Evolutionary conservation across 1,139 yeast genomes (phyloP), one percentile per base, ranked within the genome.

Genomic region (Saccharomyces hybrid): DNA sequence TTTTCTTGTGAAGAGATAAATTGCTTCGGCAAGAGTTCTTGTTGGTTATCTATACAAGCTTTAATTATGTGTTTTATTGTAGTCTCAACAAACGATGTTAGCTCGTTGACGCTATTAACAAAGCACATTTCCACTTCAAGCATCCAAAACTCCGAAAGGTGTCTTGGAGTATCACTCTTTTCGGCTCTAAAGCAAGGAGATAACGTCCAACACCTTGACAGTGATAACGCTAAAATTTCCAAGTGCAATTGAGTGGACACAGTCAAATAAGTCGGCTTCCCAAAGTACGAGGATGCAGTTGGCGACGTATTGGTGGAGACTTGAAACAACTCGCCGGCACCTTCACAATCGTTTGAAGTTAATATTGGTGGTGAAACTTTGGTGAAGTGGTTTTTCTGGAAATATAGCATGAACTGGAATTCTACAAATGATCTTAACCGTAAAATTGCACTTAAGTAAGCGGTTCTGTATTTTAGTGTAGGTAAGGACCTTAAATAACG

Each of bases 91-190:
- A 89, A 79, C 2, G 65, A 65, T 13, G 93, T 84, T 53, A 95
- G 72, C 58, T 85, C 86, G 2, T 69, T 65, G 6, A 90, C 76
- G n/a, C 74, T 69, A 9, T 79, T 76, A 2, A 86, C 72, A 67
- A 87, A 87, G n/a, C 90, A 83, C 31, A 90, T 69, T 66, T 95
- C 99, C 0, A 91, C 96, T 70, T 95, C 99, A 3, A 93, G 73
- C 97, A 95, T 91, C 97, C 98, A 93, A 70, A 95, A 95, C 69
- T 95, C 99, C 58, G 95, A 81, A 58, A 95, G 72, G 68, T 95
- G 99, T 50, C 99, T 78, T 62, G 84, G 88, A 0, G 99, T 95
- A 63, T 89, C 90, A 52, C 96, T 87, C 52, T 80, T 80, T 66
- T 95, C 99, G 0, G 99, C 99, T 57, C 99, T 75, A 67, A 95